phyloP scores from a whole-genome alignment of 371 early-diverging fungal species.

The Mucor mucedo region DNA sequence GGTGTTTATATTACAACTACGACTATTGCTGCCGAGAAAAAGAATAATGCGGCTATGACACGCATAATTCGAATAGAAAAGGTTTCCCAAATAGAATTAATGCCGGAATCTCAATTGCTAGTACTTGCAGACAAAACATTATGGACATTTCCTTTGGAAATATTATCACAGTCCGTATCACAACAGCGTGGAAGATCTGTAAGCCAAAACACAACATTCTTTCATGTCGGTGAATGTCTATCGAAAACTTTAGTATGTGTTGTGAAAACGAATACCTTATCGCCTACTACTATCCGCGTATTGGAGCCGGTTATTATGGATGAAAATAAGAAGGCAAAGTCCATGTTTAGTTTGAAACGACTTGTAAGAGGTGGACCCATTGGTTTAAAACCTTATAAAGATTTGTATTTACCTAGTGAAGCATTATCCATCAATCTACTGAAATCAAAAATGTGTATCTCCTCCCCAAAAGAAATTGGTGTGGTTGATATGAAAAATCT shows the following conservation, averaged over 20 bases:
- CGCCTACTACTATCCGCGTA: slow-evolving; percentile 77
- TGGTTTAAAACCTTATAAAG: slow-evolving; percentile 71
- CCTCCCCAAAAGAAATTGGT: slow-evolving; percentile 92
- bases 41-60: slow-evolving; percentile 24
- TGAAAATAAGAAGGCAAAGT: slow-evolving; percentile 60
- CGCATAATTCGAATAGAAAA: slow-evolving; percentile 74
- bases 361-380: slow-evolving; percentile 59
- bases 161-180: slow-evolving; percentile 38
- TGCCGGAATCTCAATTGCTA: slow-evolving; percentile 73
- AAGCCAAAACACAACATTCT: slow-evolving; percentile 82
- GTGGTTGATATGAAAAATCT: slow-evolving; percentile 86
- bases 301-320: slow-evolving; percentile 72
- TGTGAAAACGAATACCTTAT: slow-evolving; percentile 68
- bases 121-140: slow-evolving; percentile 75
- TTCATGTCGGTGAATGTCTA: slow-evolving; percentile 85
- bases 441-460: slow-evolving; percentile 86
- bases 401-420: slow-evolving; percentile 91
- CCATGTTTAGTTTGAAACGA: slow-evolving; percentile 44
- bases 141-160: slow-evolving; percentile 74
- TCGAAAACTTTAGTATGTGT: slow-evolving; percentile 75
- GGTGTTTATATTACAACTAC: slow-evolving; percentile 34
- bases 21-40: background rate
- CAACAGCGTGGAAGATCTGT: slow-evolving; percentile 68
- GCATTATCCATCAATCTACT: slow-evolving; percentile 83
- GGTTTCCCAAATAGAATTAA: slow-evolving; percentile 79